phyloP scores from a whole-genome alignment of 2,329 filamentous ascomycete genomes.

The Exophiala sp. region DNA sequence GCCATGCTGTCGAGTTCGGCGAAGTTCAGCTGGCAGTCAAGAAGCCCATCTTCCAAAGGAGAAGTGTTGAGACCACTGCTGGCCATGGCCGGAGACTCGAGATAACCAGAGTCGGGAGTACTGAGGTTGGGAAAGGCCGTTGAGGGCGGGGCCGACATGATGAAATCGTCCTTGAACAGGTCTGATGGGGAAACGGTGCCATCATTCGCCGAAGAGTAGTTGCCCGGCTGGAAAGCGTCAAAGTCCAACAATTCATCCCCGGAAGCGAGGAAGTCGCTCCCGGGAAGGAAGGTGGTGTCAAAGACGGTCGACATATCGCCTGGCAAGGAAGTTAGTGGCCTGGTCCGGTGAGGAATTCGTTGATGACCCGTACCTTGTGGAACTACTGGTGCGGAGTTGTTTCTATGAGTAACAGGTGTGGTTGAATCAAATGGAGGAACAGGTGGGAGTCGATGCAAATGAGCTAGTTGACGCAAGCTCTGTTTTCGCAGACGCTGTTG shows the following conservation, averaged over 20 bases:
- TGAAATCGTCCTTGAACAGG: conserved; percentile 55
- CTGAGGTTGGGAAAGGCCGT: conserved; percentile 71
- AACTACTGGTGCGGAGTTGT: conserved; percentile 20
- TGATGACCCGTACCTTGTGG: conserved; percentile 33
- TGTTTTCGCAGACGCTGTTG: conserved; percentile 20
- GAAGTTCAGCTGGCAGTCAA: conserved; percentile 27
- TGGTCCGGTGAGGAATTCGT: conserved; percentile 39
- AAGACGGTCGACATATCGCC: conserved; percentile 24
- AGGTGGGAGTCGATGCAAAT: conserved; percentile 28
- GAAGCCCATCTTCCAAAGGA: conserved; percentile 26
- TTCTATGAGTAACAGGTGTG: conserved; percentile 23
- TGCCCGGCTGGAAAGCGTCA: conserved; percentile 16
- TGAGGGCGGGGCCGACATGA: conserved; percentile 65
- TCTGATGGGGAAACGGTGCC: conserved; percentile 75
- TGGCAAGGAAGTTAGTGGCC: conserved; percentile 16
- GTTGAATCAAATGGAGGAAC: conserved; percentile 32
- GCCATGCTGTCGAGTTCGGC: conserved; percentile 22
- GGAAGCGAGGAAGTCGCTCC: conserved; percentile 23
- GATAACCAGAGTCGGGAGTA: conserved; percentile 53
- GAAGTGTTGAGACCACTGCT: conserved; percentile 28
- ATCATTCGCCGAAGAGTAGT: conserved; percentile 17
- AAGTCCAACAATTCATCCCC: conserved; percentile 23
- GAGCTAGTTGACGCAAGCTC: conserved; percentile 28
- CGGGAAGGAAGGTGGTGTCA: conserved; percentile 27
- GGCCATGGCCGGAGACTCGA: conserved; percentile 55